A percentile compares a stretch with the other conserved stretches of the same genome.
Conservation (phyloP, 805 yeast genomes). For the Myxozyma lipomycoides region DNA sequence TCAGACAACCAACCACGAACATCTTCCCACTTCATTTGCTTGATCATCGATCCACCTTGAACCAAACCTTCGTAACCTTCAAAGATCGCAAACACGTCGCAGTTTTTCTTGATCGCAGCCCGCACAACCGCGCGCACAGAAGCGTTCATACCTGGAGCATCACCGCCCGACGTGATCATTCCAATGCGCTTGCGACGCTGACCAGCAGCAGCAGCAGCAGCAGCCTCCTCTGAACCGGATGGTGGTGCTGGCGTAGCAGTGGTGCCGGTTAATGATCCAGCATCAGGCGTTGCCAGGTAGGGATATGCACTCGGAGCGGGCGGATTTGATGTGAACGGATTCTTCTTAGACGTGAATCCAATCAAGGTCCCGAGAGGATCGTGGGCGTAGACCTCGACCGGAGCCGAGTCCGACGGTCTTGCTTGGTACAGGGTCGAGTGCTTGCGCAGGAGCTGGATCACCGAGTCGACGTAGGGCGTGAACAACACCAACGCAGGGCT, state of each 20-base stretch:
- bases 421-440: constrained; percentile 46
- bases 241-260: constrained; percentile 5
- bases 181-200: constrained; percentile 60
- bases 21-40: constrained; percentile 84
- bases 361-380: constrained; percentile 83
- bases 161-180: constrained; percentile 98
- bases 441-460: constrained; percentile 39
- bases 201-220: constrained; percentile 1
- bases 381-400: constrained; percentile 67
- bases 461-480: constrained; percentile 40
- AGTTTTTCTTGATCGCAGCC: constrained; percentile 78
- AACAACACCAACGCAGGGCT: constrained; percentile 48
- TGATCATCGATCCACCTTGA: constrained; percentile 73
- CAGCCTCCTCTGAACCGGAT: neutral
- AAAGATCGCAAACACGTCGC: constrained; percentile 85
- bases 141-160: constrained; percentile 98
- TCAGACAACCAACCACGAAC: constrained; percentile 89
- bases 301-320: constrained; percentile 15
- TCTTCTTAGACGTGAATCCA: constrained; percentile 62
- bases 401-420: constrained; percentile 67
- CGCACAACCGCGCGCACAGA: constrained; percentile 93
- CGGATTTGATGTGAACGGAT: constrained; percentile 32
- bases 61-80: constrained; percentile 96
- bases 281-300: neutral
- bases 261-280: neutral